A percentile compares a stretch with the other conserved stretches of the same genome.
These are phyloP conservation scores for Strobilomyces echinocephalus DNA, from an alignment of 768 basidiomycete species.

Conservation along the genomic window DNA sequence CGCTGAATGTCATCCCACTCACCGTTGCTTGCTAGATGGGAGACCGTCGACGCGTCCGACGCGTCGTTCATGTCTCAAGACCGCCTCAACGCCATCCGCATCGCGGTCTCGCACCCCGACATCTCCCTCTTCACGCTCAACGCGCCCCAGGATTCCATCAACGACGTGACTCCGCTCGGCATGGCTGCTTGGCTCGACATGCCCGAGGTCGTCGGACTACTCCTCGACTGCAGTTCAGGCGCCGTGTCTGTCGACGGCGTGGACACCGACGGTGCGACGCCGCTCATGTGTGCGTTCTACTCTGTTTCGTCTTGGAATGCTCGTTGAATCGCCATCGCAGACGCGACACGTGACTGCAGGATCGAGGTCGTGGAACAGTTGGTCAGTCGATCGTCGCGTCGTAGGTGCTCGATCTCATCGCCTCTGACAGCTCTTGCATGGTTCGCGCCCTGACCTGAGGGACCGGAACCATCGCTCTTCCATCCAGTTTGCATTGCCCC, in stretches of 20 bases:
- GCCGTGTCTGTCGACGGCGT: slow-evolving; percentile 67
- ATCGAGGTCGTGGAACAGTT: slow-evolving; percentile 62
- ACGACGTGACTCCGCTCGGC: slow-evolving; percentile 71
- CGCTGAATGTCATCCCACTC: background rate
- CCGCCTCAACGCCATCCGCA: slow-evolving; percentile 55
- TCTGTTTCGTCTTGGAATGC: slow-evolving; percentile 1
- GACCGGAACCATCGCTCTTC: slow-evolving; percentile 71
- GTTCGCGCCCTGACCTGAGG: slow-evolving; percentile 68
- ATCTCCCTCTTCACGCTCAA: slow-evolving; percentile 69
- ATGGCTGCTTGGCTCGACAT: slow-evolving; percentile 77
- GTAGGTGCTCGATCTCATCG: slow-evolving; percentile 7
- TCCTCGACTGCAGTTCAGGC: slow-evolving; percentile 61
- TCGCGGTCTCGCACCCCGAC: slow-evolving; percentile 50
- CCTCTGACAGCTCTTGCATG: slow-evolving; percentile 45
- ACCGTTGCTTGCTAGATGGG: slow-evolving; percentile 46
- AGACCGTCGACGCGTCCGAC: slow-evolving; percentile 63
- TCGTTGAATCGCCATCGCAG: slow-evolving; percentile 33
- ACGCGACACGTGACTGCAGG: slow-evolving; percentile 72
- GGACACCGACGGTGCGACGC: slow-evolving; percentile 72
- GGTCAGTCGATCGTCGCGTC: slow-evolving; percentile 38
- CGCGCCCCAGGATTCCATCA: slow-evolving; percentile 63
- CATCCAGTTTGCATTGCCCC: slow-evolving; percentile 60
- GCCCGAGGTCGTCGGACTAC: slow-evolving; percentile 51
- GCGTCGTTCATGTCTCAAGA: slow-evolving; percentile 58
- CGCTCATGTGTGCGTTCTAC: slow-evolving; percentile 70